Conservation (phyloP, 257 asterid species). For the Solanum piurae region DNA sequence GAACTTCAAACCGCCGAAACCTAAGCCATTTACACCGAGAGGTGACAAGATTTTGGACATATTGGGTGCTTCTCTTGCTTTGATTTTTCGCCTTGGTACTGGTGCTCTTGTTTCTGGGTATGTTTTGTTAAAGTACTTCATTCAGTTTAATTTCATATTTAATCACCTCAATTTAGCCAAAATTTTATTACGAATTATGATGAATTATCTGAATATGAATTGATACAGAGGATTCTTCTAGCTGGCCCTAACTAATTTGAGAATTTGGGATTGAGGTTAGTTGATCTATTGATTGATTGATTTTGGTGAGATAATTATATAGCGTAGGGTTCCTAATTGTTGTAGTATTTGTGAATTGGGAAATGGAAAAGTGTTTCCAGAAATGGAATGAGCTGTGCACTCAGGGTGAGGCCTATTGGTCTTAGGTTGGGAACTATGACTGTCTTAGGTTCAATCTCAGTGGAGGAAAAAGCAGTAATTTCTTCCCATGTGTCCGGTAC, state of each 20-base stretch:
- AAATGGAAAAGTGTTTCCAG: not conserved
- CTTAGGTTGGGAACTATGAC: not conserved
- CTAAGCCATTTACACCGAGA: constrained; percentile 71
- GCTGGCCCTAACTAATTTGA: not conserved
- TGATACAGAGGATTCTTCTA: not conserved
- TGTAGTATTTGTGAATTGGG: not conserved
- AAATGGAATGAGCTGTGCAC: not conserved
- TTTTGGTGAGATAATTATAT: not conserved
- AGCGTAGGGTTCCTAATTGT: not conserved
- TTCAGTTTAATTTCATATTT: not conserved
- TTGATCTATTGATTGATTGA: not conserved
- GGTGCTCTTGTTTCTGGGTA: constrained; percentile 82
- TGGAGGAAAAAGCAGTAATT: not conserved
- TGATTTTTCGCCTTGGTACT: constrained; percentile 73
- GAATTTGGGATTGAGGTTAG: not conserved
- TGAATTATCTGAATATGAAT: not conserved
- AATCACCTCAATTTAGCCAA: not conserved
- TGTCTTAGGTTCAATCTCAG: not conserved
- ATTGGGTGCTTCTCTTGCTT: constrained; percentile 76
- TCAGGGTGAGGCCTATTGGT: not conserved
- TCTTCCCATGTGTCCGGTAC: not conserved
- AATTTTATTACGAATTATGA: not conserved
- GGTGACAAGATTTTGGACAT: constrained; percentile 67
- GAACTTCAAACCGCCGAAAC: constrained; percentile 72
- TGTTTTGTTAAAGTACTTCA: not conserved